Percentiles rank a stretch among this genome's conserved stretches.
These are phyloP conservation scores for Oldenlandia corymbosa DNA, from an alignment of 257 asterid species.

Conservation along the genomic window DNA sequence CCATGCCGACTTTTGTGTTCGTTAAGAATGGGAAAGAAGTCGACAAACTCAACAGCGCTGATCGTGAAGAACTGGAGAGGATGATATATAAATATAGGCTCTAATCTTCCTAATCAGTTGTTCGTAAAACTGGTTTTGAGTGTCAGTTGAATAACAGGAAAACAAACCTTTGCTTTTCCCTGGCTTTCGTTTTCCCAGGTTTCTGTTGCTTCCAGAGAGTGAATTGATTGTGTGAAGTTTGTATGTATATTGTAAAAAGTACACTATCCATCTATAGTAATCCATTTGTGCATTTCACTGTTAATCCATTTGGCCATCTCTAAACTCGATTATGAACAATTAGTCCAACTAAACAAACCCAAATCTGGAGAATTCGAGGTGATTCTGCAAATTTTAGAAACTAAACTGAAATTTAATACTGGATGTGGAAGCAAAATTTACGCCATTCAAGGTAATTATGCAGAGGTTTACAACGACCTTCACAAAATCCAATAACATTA, in stretches of 20 bases:
- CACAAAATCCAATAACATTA: constrained; percentile 9
- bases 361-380: neutral
- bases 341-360: neutral
- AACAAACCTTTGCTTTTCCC: neutral
- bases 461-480: neutral
- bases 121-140: neutral
- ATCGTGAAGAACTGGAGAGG: constrained; percentile 15
- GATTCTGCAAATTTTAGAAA: neutral
- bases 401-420: neutral
- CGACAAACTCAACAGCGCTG: constrained; percentile 18
- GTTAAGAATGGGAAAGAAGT: constrained; percentile 25
- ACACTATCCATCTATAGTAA: too few species aligned
- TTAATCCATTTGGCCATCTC: too few species aligned
- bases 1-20: constrained; percentile 35
- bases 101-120: neutral
- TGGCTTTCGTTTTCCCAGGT: neutral
- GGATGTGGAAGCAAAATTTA: neutral
- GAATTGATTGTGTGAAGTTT: too few species aligned
- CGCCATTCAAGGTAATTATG: neutral
- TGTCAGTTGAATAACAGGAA: neutral
- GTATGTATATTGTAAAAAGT: too few species aligned
- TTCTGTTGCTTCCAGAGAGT: too few species aligned
- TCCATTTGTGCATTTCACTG: too few species aligned
- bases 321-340: too few species aligned
- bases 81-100: constrained; percentile 28